A percentile compares a stretch with the other conserved stretches of the same genome.
Evolutionary conservation across 306 rosid genomes (phyloP).

Genomic region (Carpinus fangiana): DNA sequence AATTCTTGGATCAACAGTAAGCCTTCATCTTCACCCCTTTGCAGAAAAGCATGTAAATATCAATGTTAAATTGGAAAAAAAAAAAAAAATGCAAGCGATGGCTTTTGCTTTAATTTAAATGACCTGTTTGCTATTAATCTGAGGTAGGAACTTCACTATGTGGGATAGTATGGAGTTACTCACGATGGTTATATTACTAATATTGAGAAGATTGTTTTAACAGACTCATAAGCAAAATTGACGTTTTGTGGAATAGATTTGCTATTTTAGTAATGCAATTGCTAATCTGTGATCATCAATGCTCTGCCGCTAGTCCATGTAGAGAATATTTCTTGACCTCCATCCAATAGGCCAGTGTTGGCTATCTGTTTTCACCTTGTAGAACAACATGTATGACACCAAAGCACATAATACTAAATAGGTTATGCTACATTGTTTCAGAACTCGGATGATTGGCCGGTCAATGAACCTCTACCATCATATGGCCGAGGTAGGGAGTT

Average conservation of each 20-base stretch:
- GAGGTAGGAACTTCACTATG: conserved; percentile 8
- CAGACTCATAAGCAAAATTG: conserved; percentile 4
- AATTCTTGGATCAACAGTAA: conserved; percentile 76
- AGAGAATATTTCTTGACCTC: conserved; percentile 7
- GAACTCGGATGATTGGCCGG: conserved; percentile 71
- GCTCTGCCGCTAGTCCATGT: not conserved
- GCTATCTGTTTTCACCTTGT: conserved; percentile 15
- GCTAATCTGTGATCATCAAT: not conserved
- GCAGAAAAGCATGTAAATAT: not conserved
- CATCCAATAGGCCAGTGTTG: conserved; percentile 8
- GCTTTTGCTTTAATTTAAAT: conserved; percentile 11
- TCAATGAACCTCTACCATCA: conserved; percentile 78
- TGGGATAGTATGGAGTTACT: not conserved
- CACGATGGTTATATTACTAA: not conserved
- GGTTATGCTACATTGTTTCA: conserved; percentile 36
- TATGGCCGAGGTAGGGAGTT: conserved; percentile 93
- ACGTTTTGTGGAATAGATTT: not conserved
- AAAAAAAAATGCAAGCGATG: not conserved
- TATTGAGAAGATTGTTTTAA: not conserved
- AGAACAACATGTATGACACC: conserved; percentile 20
- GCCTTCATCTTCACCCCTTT: conserved; percentile 15
- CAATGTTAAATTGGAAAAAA: not conserved
- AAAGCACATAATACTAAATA: conserved; percentile 18
- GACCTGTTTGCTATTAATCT: conserved; percentile 6
- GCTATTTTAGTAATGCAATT: conserved; percentile 7